Conservation (phyloP, 129 eudicot genomes). For the Flaveria trinervia region DNA sequence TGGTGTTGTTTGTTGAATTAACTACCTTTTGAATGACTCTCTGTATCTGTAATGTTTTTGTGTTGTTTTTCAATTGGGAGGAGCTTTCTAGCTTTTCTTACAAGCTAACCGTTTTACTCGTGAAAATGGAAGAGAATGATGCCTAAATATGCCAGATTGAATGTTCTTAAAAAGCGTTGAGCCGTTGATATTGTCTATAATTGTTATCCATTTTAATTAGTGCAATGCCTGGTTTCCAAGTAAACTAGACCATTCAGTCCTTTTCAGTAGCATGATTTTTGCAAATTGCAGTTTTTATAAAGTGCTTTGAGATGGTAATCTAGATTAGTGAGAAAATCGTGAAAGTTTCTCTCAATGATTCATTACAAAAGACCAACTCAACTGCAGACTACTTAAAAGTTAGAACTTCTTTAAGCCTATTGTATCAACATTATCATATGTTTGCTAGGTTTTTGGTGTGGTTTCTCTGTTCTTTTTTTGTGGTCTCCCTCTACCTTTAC, state of each 20-base stretch:
- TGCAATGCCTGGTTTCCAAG: background rate
- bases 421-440: background rate
- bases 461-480: background rate
- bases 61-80: background rate
- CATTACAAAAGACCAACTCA: background rate
- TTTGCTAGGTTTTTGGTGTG: background rate
- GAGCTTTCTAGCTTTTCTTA: background rate
- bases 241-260: background rate
- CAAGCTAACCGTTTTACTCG: background rate
- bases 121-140: background rate
- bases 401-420: background rate
- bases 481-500: background rate
- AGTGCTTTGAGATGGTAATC: no score
- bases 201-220: background rate
- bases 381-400: background rate
- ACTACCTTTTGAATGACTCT: slow-evolving; percentile 14
- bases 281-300: background rate
- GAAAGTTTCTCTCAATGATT: no score
- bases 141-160: background rate
- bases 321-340: no score
- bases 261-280: background rate
- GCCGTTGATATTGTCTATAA: background rate
- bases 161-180: background rate
- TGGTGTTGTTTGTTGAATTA: background rate
- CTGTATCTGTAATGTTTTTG: background rate